Conservation (phyloP, 2,329 filamentous ascomycete genomes). For the Xylaria multiplex region DNA sequence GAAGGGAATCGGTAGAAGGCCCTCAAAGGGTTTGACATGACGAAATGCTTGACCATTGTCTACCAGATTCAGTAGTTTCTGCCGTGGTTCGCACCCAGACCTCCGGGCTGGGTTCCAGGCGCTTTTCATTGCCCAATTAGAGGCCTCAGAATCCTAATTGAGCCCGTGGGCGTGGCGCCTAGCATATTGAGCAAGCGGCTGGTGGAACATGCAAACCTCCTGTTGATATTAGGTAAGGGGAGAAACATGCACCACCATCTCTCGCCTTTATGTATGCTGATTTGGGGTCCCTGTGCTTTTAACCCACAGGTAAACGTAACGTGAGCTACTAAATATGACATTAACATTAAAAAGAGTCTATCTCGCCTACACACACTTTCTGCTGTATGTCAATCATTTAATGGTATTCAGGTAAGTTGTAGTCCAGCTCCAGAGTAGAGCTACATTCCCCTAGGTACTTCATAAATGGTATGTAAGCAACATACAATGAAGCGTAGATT, state of each 20-base stretch:
- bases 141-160: neutral
- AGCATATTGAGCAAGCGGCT: neutral
- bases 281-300: neutral
- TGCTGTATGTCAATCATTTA: neutral
- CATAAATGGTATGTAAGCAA: too few species aligned
- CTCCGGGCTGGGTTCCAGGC: neutral
- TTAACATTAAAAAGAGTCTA: neutral
- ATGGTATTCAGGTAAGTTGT: too few species aligned
- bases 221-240: neutral
- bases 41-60: neutral
- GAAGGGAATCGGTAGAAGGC: neutral
- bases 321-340: neutral
- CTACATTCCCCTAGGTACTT: too few species aligned
- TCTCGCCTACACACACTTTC: neutral
- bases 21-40: neutral
- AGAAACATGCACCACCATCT: neutral
- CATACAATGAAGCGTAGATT: too few species aligned
- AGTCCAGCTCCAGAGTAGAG: too few species aligned
- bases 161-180: neutral
- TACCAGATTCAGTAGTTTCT: neutral
- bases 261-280: neutral
- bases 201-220: neutral
- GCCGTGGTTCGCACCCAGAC: neutral
- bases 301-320: neutral
- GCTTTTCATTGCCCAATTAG: neutral